Percentiles rank a stretch among this genome's conserved stretches.
Evolutionary conservation across 1,139 yeast genomes (phyloP).

Genomic region (Zygosaccharomyces sapae): DNA sequence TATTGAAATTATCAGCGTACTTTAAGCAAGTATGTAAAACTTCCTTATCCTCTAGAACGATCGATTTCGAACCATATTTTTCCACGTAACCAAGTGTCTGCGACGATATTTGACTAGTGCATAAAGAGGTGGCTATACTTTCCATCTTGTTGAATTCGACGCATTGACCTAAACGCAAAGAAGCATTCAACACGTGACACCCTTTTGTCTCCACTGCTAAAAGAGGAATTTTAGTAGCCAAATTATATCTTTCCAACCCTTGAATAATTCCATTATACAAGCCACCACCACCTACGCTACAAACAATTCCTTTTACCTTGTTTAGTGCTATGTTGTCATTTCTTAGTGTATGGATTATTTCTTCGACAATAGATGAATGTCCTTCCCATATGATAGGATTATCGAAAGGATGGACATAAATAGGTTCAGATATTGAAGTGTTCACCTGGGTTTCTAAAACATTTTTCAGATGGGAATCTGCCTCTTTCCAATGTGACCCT

Average conservation of each 20-base stretch:
- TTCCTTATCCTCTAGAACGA: conserved; percentile 51
- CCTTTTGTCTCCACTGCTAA: conserved; percentile 58
- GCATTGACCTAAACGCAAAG: conserved; percentile 45
- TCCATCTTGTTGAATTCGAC: conserved; percentile 46
- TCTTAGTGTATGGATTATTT: conserved; percentile 45
- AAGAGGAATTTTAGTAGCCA: conserved; percentile 43
- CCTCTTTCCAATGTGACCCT: conserved; percentile 64
- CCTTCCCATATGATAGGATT: conserved; percentile 65
- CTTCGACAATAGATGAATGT: conserved; percentile 57
- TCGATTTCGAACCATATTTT: conserved; percentile 40
- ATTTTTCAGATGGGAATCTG: conserved; percentile 49
- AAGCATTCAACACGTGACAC: conserved; percentile 52
- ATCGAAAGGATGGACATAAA: conserved; percentile 72
- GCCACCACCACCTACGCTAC: conserved; percentile 78
- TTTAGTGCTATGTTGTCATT: conserved; percentile 19
- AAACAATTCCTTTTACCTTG: conserved; percentile 54
- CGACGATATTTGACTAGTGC: conserved; percentile 47
- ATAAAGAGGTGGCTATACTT: conserved; percentile 59
- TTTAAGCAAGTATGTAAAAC: conserved; percentile 50
- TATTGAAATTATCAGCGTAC: conserved; percentile 47
- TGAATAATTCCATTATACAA: conserved; percentile 57
- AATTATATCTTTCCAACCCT: conserved; percentile 47
- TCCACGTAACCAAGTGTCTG: conserved; percentile 45
- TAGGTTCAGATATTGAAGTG: conserved; percentile 37
- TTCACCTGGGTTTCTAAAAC: conserved; percentile 39